Percentiles rank a stretch among this genome's conserved stretches.
Evolutionary conservation across 2,329 filamentous ascomycete species (phyloP).

Genomic region (Paraphoma chrysanthemicola): DNA sequence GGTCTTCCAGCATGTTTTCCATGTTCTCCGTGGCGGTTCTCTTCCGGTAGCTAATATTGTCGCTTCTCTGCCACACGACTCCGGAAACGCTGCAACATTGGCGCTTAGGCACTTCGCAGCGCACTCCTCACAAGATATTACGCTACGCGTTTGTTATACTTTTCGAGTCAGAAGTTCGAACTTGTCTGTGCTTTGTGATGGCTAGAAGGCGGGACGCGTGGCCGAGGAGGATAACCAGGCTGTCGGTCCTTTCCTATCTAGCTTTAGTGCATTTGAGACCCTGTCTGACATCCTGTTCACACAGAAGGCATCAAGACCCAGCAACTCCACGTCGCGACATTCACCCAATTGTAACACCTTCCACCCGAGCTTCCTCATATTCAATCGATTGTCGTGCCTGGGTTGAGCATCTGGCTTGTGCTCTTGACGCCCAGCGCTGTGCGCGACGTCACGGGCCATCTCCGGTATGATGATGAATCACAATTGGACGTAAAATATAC

Average conservation of each 20-base stretch:
- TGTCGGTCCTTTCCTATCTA: background rate
- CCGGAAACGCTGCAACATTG: too few relatives aligned
- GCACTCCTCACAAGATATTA: too few relatives aligned
- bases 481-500: background rate
- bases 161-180: too few relatives aligned
- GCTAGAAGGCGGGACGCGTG: background rate
- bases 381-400: background rate
- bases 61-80: too few relatives aligned
- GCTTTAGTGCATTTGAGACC: constrained; percentile 3
- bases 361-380: background rate
- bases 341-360: too few relatives aligned
- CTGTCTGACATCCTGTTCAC: background rate
- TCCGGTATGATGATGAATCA: constrained; percentile 7
- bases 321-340: background rate
- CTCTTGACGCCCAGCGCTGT: background rate
- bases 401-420: background rate
- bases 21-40: too few relatives aligned
- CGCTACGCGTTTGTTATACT: too few relatives aligned
- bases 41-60: too few relatives aligned
- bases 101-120: too few relatives aligned
- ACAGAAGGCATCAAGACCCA: background rate
- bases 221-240: too few relatives aligned
- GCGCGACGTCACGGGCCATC: background rate
- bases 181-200: too few relatives aligned
- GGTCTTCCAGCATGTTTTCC: too few relatives aligned